These are phyloP conservation scores for Pleodorina starrii DNA, from an alignment of 139 green algal species.

Conservation along the genomic window DNA sequence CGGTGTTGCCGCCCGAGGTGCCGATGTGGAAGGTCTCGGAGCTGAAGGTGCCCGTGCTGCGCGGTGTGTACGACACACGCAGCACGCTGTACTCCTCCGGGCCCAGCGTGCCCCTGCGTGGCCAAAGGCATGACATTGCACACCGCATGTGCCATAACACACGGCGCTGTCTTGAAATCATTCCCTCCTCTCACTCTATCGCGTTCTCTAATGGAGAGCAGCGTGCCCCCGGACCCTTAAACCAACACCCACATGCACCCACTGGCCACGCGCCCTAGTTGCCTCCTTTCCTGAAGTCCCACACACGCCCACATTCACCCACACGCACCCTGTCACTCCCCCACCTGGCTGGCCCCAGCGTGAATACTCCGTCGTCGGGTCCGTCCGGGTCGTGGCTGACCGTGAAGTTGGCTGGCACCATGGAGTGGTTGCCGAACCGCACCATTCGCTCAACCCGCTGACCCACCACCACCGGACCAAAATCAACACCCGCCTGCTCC, in stretches of 20 bases:
- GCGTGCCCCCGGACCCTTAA: too few relatives aligned
- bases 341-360: slow-evolving; percentile 37
- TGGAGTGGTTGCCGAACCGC: slow-evolving; percentile 72
- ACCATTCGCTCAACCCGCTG: slow-evolving; percentile 56
- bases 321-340: too few relatives aligned
- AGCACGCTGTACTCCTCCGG: slow-evolving; percentile 69
- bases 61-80: slow-evolving; percentile 68
- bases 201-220: too few relatives aligned
- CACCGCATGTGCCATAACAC: too few relatives aligned
- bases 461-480: slow-evolving; percentile 77
- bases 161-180: too few relatives aligned
- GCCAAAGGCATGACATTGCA: too few relatives aligned
- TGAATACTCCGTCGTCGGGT: slow-evolving; percentile 56
- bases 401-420: slow-evolving; percentile 73
- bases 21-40: slow-evolving; percentile 68
- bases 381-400: slow-evolving; percentile 38
- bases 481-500: slow-evolving; percentile 63
- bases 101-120: slow-evolving; percentile 66
- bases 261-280: too few relatives aligned
- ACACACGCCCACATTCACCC: too few relatives aligned
- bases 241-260: too few relatives aligned
- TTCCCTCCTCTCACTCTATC: too few relatives aligned
- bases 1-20: slow-evolving; percentile 72
- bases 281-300: too few relatives aligned
- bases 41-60: slow-evolving; percentile 68